phyloP scores from a whole-genome alignment of 2,329 filamentous ascomycete genomes.

The Shiraia bambusicola region DNA sequence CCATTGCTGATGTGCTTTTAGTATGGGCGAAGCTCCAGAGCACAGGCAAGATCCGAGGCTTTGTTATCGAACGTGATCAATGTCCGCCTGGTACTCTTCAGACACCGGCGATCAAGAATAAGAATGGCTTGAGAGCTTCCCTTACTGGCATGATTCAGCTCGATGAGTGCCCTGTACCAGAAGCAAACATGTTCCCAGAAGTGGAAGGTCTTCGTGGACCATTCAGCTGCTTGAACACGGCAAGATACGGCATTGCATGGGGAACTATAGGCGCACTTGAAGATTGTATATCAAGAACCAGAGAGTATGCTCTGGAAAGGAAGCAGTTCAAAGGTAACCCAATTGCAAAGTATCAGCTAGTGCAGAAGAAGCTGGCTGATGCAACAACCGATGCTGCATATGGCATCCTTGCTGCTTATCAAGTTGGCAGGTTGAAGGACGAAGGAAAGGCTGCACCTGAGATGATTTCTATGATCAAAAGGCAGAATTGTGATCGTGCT shows the following conservation, averaged over 20 bases:
- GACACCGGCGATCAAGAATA: conserved; percentile 90
- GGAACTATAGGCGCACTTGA: conserved; percentile 93
- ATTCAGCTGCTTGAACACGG: conserved; percentile 92
- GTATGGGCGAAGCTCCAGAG: conserved; percentile 93
- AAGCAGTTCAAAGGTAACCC: conserved; percentile 97
- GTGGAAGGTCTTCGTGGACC: conserved; percentile 85
- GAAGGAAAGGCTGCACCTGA: conserved; percentile 84
- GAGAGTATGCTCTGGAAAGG: conserved; percentile 86
- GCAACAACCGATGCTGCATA: conserved; percentile 88
- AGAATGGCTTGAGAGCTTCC: conserved; percentile 88
- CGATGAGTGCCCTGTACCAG: conserved; percentile 83
- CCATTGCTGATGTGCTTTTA: conserved; percentile 79
- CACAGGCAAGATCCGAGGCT: conserved; percentile 92
- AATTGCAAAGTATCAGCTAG: conserved; percentile 90
- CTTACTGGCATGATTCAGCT: conserved; percentile 98
- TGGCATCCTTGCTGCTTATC: conserved; percentile 83
- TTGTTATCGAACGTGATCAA: conserved; percentile 80
- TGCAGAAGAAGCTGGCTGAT: conserved; percentile 97
- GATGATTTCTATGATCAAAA: conserved; percentile 97
- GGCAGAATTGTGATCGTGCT: conserved; percentile 94
- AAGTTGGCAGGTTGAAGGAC: conserved; percentile 92
- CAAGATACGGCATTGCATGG: conserved; percentile 89
- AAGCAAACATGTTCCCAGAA: conserved; percentile 90
- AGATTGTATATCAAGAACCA: conserved; percentile 79
- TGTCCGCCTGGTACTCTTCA: conserved; percentile 87